Conservation (phyloP, 2,329 filamentous ascomycete species). For the Dendrostoma leiphaemia region DNA sequence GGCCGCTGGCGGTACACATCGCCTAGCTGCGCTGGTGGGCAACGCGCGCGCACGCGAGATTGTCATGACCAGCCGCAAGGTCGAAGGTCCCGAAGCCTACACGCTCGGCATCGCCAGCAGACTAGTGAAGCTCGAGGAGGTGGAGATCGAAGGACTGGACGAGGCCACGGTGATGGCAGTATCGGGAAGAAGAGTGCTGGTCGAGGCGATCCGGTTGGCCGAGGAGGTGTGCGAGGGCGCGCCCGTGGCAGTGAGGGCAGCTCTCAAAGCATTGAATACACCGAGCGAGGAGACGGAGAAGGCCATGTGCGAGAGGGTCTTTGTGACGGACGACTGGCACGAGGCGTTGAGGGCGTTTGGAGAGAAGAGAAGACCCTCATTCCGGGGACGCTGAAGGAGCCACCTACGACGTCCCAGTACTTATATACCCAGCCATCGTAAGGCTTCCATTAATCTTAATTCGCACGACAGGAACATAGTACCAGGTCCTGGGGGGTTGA, state of each 20-base stretch:
- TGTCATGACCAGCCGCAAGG: constrained; percentile 81
- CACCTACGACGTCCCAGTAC: not conserved
- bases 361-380: constrained; percentile 59
- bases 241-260: constrained; percentile 78
- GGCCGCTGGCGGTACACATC: constrained; percentile 88
- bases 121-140: constrained; percentile 73
- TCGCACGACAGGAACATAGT: too few species aligned
- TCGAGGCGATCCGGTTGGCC: constrained; percentile 75
- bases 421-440: not conserved
- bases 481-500: not conserved
- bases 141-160: constrained; percentile 32
- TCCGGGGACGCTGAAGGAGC: constrained; percentile 47
- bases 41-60: constrained; percentile 80
- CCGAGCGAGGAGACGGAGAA: constrained; percentile 76
- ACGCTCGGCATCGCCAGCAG: constrained; percentile 87
- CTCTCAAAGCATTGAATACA: constrained; percentile 72
- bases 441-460: too few species aligned
- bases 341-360: constrained; percentile 85
- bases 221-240: constrained; percentile 80
- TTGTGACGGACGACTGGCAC: constrained; percentile 79
- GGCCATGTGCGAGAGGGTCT: constrained; percentile 78
- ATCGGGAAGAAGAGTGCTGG: constrained; percentile 67
- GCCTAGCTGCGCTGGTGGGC: constrained; percentile 80
- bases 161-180: constrained; percentile 40
- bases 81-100: constrained; percentile 81